Percentiles rank a stretch among this genome's conserved stretches.
These are phyloP conservation scores for Candida manassasensis DNA, from an alignment of 805 yeast genomes.

Conservation along the genomic window DNA sequence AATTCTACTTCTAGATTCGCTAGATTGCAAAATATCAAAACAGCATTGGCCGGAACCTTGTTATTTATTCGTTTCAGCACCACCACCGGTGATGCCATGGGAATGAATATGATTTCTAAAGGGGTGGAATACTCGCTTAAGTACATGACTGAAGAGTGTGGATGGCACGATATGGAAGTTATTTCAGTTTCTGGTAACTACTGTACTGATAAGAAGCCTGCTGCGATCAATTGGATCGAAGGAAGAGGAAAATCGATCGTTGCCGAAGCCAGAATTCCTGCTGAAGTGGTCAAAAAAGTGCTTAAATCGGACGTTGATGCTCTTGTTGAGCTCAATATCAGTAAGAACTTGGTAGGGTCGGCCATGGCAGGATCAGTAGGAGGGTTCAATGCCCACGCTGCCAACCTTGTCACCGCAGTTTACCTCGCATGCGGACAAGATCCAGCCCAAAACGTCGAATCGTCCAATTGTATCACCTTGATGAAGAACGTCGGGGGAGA, in stretches of 20 bases:
- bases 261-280: conserved; percentile 90
- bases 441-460: conserved; percentile 99
- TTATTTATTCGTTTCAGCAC: conserved; percentile 91
- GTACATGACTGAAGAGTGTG: conserved; percentile 81
- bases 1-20: conserved; percentile 98
- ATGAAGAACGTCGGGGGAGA: conserved; percentile 72
- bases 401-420: conserved; percentile 92
- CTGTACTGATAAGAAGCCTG: conserved; percentile 96
- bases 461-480: conserved; percentile 94
- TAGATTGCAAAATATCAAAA: conserved; percentile 81
- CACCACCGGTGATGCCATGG: conserved; percentile 99
- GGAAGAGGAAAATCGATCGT: conserved; percentile 98
- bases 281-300: conserved; percentile 71
- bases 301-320: conserved; percentile 91
- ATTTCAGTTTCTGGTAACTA: conserved; percentile 95
- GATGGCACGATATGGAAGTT: conserved; percentile 90
- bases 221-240: conserved; percentile 98
- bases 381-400: conserved; percentile 98
- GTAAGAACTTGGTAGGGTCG: conserved; percentile 90
- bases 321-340: conserved; percentile 80
- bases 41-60: conserved; percentile 91
- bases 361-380: conserved; percentile 99
- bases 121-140: conserved; percentile 89
- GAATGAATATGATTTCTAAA: conserved; percentile 99
- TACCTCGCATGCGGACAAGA: conserved; percentile 96